These are phyloP conservation scores for Pseudonectria buxi DNA, from an alignment of 2,329 filamentous ascomycete genomes.

Conservation along the genomic window DNA sequence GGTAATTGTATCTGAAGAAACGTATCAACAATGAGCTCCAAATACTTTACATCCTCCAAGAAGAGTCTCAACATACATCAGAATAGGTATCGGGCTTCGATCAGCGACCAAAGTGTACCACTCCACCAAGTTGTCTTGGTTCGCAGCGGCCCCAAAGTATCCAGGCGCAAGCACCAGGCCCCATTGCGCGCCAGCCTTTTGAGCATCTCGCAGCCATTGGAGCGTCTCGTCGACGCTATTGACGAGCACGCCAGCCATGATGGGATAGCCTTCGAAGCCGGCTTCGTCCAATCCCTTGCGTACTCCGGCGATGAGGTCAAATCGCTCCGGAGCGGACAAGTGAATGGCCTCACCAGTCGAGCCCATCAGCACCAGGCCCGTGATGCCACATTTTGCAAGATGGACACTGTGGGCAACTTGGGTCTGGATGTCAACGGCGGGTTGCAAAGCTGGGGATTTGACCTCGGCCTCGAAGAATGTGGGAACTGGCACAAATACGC, in stretches of 20 bases:
- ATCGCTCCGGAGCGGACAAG: conserved; percentile 49
- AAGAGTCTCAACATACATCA: conserved; percentile 42
- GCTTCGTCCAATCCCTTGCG: conserved; percentile 47
- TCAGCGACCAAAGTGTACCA: conserved; percentile 59
- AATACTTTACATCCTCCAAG: conserved; percentile 1
- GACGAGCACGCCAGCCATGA: conserved; percentile 45
- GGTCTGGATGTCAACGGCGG: conserved; percentile 31
- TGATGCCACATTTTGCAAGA: conserved; percentile 52
- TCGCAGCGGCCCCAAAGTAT: conserved; percentile 55
- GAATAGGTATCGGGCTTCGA: conserved; percentile 50
- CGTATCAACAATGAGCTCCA: neutral
- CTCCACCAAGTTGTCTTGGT: conserved; percentile 50
- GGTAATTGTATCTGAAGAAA: conserved; percentile 43
- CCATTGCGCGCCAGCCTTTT: conserved; percentile 3
- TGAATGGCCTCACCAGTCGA: conserved; percentile 59
- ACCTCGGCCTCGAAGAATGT: neutral
- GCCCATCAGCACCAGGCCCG: conserved; percentile 54
- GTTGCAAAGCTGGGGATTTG: too few relatives aligned
- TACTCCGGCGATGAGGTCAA: conserved; percentile 45
- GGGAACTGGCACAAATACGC: neutral
- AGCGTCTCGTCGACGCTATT: conserved; percentile 41
- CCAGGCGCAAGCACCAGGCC: conserved; percentile 58
- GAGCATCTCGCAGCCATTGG: conserved; percentile 2
- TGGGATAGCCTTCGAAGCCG: conserved; percentile 51
- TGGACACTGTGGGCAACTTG: conserved; percentile 53